Base-by-base conservation (phyloP, 2,329 filamentous ascomycete species). In the Botrytis sinoallii region DNA sequence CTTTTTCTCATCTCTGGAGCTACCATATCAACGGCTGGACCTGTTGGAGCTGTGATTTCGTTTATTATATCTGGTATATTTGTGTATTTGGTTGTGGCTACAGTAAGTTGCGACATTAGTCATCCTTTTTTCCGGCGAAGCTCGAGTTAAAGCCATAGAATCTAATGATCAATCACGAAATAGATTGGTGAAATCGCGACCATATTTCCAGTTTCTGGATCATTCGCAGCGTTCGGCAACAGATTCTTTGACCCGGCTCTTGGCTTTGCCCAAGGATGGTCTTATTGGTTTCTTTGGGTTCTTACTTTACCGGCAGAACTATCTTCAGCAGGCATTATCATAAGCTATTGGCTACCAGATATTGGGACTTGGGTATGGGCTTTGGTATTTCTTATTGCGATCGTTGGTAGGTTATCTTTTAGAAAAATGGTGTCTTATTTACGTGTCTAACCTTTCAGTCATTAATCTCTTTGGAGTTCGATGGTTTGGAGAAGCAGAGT, bases 401-500 rank as follows among this genome's bases (percentile, higher is more conserved):
- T 69, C 22, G 20, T 69, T 38, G 46, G 66, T 69, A 57, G 29
- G 48, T n/a, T 14, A 18, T 25, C 65, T 29, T 10, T 40, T 35
- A 14, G 1, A 1, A 5, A 63, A 12, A 38, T 63, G 25, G 1
- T 63, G 25, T 22, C 14, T 40, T 22, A 10, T 4, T 25, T 9
- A 63, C 12, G 29, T 63, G 32, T 35, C 60, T 63, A 38, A 63
- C 18, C 2, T 25, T 38, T n/a, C 38, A 1, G 85, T 83, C 0
- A 89, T 94, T 74, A 92, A 94, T 79, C 85, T 94, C 46, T 84
- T 94, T 1, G 91, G 91, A 1, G 90, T 94, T 1, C 88, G 90
- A 78, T 88, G 90, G 5, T 95, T 93, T 80, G 92, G 92, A n/a
- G 92, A 95, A 80, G 89, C 91, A 14, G 92, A 95, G 79, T 94